Evolutionary conservation across 2,329 filamentous ascomycete genomes (phyloP), one percentile per base, ranked within the genome.

Genomic region (Fusarium sp.): DNA sequence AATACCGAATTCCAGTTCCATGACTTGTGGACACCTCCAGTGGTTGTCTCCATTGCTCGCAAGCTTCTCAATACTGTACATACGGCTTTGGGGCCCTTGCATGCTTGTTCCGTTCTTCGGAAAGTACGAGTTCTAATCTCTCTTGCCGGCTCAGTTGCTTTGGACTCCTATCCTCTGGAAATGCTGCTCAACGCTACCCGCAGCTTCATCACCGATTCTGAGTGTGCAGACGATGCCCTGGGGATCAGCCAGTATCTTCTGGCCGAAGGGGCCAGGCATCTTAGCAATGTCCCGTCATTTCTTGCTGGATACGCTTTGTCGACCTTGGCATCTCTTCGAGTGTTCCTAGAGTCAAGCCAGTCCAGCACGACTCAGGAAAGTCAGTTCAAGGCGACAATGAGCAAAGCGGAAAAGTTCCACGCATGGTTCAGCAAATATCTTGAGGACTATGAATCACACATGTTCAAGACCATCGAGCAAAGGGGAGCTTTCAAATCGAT

Each of bases 171-270:
- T 76, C 92, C 94, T 14, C 79, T 98, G 16, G 93, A 99, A 79
- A 96, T 98, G 92, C 85, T 97, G 1, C 85, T 99, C 3, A 92
- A 94, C 74, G 91, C 92, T 3, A 84, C 97, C 22, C 87, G 92
- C 12, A 89, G 90, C 0, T 97, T 94, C 71, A 83, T 98, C 8
- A 91, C 91, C 2, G 91, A 98, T 72, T 87, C 91, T 0, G 92
- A 97, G 76, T 98, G 95, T 79, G 92, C 95, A 12, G 93, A 97
- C 76, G 96, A 99, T 81, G 91, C 93, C 3, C 85, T 98, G 46
- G 95, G 95, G 0, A 88, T 99, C 34, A 90, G 92, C 64, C 92
- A 94, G 78, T 98, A 97, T 79, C 86, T 99, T 2, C 84, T 98
- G 16, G 83, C 88, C 8, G 86, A 87, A 54, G 94, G 95, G 10